Evolutionary conservation across 352 stramenopile species (phyloP).

Genomic region (Bremia lactucae): DNA sequence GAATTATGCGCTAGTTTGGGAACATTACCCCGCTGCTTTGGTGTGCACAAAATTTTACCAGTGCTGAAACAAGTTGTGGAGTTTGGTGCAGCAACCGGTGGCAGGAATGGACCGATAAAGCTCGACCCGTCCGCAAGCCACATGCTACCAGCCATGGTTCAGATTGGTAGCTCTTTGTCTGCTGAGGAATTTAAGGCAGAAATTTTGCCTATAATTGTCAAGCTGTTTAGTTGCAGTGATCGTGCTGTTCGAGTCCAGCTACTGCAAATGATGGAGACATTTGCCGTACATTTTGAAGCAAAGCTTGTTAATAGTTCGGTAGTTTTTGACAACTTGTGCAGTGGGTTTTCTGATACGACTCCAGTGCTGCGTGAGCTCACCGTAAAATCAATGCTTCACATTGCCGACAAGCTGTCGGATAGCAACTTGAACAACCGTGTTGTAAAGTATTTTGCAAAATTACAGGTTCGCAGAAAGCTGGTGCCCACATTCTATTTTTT

Average conservation of each 20-base stretch:
- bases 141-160: slow-evolving; percentile 82
- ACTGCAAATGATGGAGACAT: slow-evolving; percentile 87
- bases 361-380: slow-evolving; percentile 85
- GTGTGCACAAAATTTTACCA: slow-evolving; percentile 81
- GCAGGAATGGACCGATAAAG: slow-evolving; percentile 55
- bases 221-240: slow-evolving; percentile 88
- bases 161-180: slow-evolving; percentile 70
- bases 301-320: slow-evolving; percentile 86
- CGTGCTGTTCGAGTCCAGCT: slow-evolving; percentile 83
- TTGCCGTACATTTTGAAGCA: slow-evolving; percentile 81
- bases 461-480: slow-evolving; percentile 47
- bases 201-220: slow-evolving; percentile 82
- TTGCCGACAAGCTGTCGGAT: slow-evolving; percentile 85
- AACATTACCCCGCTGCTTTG: slow-evolving; percentile 57
- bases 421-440: slow-evolving; percentile 87
- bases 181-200: slow-evolving; percentile 80
- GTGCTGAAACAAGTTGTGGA: slow-evolving; percentile 76
- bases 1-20: slow-evolving; percentile 71
- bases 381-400: slow-evolving; percentile 87
- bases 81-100: slow-evolving; percentile 45
- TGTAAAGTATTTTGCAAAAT: slow-evolving; percentile 88
- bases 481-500: background rate
- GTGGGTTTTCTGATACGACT: slow-evolving; percentile 84
- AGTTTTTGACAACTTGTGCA: slow-evolving; percentile 88
- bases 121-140: slow-evolving; percentile 79